phyloP scores from a whole-genome alignment of 2,329 filamentous ascomycete species.

The Fusarium sp. region DNA sequence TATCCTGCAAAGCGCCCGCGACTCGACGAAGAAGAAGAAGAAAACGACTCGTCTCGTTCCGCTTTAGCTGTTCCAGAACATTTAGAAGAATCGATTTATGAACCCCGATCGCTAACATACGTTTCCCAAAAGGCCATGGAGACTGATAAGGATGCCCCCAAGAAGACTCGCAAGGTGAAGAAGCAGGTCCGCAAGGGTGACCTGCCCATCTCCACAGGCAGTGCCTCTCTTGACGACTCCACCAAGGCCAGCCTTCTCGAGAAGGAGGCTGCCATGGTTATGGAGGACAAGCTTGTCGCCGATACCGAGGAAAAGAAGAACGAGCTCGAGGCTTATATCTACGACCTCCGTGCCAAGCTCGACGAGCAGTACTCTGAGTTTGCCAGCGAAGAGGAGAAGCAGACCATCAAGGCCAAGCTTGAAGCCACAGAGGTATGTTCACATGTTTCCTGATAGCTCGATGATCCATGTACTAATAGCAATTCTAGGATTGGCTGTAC shows the following conservation, averaged over 20 bases:
- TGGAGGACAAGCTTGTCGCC: constrained; percentile 97
- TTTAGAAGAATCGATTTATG: not conserved
- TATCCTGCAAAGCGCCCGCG: constrained; percentile 34
- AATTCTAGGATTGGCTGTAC: constrained; percentile 90
- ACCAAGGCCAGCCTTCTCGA: constrained; percentile 76
- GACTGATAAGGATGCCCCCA: constrained; percentile 76
- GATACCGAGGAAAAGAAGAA: constrained; percentile 99
- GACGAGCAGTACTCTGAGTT: constrained; percentile 92
- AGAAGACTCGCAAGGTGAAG: constrained; percentile 98
- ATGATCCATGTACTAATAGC: constrained; percentile 12
- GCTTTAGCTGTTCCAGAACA: constrained; percentile 4
- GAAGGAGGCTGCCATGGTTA: constrained; percentile 89
- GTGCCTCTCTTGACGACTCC: constrained; percentile 77
- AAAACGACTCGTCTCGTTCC: not conserved
- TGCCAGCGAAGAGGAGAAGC: constrained; percentile 91
- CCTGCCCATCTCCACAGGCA: constrained; percentile 85
- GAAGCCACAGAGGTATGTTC: constrained; percentile 82
- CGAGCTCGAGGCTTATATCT: constrained; percentile 97
- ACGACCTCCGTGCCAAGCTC: constrained; percentile 94
- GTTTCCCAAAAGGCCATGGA: constrained; percentile 77
- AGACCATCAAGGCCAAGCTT: constrained; percentile 84
- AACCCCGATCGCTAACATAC: constrained; percentile 40
- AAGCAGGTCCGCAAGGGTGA: constrained; percentile 99
- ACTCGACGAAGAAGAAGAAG: constrained; percentile 7
- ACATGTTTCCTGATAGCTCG: not conserved